phyloP scores from a whole-genome alignment of 257 asterid species.

The Primulina huaijiensis region DNA sequence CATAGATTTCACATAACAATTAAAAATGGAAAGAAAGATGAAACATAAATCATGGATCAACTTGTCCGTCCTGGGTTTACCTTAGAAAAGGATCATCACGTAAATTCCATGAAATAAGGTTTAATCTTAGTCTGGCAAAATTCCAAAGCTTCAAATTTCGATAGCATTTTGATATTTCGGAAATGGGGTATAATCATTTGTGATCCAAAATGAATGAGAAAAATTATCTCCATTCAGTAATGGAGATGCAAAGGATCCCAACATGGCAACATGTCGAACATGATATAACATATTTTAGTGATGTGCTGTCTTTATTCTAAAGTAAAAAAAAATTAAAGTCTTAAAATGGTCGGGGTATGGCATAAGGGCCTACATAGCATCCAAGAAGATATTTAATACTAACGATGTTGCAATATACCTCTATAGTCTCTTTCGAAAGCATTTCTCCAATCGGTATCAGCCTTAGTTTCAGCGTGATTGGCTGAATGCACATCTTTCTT shows the following conservation, averaged over 20 bases:
- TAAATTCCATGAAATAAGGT: too few relatives aligned
- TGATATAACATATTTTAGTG: too few relatives aligned
- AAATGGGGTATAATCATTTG: not conserved
- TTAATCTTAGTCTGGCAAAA: not conserved
- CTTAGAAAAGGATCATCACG: too few relatives aligned
- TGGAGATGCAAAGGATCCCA: not conserved
- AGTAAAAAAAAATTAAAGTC: too few relatives aligned
- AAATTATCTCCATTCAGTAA: not conserved
- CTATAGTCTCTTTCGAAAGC: constrained; percentile 42
- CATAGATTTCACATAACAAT: too few relatives aligned
- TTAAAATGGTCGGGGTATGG: too few relatives aligned
- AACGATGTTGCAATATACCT: constrained; percentile 36
- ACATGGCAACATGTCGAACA: too few relatives aligned
- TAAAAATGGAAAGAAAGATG: not conserved
- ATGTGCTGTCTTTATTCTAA: too few relatives aligned
- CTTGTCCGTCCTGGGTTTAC: not conserved
- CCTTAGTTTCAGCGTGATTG: constrained; percentile 20
- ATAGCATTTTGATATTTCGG: not conserved
- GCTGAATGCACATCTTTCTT: constrained; percentile 15
- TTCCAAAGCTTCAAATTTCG: not conserved
- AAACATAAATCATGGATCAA: not conserved
- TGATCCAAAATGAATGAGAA: not conserved
- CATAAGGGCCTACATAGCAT: too few relatives aligned
- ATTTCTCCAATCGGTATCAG: constrained; percentile 40
- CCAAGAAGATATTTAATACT: not conserved